Evolutionary conservation across 2,329 filamentous ascomycete species (phyloP), one percentile per base, ranked within the genome.

Genomic region (Purpureocillium lavendulum): DNA sequence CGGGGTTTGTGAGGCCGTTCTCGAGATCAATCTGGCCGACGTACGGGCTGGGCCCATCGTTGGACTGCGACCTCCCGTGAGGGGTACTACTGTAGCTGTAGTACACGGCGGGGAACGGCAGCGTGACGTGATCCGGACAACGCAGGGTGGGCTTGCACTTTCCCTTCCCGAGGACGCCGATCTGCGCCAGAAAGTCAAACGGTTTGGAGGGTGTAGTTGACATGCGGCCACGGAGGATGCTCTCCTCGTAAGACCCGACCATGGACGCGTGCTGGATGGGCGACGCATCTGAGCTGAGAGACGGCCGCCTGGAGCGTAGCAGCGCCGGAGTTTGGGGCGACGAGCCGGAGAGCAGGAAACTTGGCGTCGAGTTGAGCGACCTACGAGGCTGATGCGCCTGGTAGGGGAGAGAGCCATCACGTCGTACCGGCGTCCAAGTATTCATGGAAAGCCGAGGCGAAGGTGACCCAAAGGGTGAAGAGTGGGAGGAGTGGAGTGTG

Each of bases 201-300:
- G 92, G 90, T 48, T 86, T 89, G 1, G 90, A 97, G 0, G 92
- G 90, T 2, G 82, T 92, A 2, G 89, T 96, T 21, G 92, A 97
- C 92, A 98, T 98, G 45, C 92, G 80, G 30, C 92, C 92, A 35
- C 87, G 80, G 2, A 98, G 68, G 44, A 98, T 96, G 21, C 88
- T 96, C 63, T 98, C 92, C 61, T 98, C 92, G 51, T 96, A 98
- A 2, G 90, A 96, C 2, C 92, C 92, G 2, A 97, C 90, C 84
- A 98, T 94, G 4, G 89, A 89, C 8, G 90, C 89, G 60, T 94
- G 87, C 41, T 90, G 85, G 21, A 92, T 67, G 4, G 87, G 82
- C 3, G 87, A 87, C 3, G 71, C 66, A 34, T 95, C 89, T 1
- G 82, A 80, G 13, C 77, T 73, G 34, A 86, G 68, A 0, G 89